phyloP scores from a whole-genome alignment of 2,329 filamentous ascomycete species.

The Fusarium sp. region DNA sequence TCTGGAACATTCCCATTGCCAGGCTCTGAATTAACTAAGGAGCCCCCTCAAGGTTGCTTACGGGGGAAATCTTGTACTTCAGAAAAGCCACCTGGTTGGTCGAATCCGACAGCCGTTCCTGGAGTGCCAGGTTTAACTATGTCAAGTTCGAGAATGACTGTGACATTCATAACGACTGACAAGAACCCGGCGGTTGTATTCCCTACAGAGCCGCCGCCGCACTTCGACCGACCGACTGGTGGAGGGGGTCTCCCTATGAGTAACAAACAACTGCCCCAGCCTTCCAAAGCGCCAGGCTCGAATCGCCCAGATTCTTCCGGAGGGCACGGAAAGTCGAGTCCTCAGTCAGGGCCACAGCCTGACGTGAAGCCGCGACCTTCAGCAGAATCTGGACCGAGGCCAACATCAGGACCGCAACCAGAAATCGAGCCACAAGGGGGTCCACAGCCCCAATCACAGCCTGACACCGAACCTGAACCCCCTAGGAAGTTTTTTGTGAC shows the following conservation, averaged over 20 bases:
- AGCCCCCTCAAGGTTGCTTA: slow-evolving; percentile 15
- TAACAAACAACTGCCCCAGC: slow-evolving; percentile 36
- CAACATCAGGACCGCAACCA: not conserved
- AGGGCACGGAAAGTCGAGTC: not conserved
- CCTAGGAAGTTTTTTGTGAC: slow-evolving; percentile 52
- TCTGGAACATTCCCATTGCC: not conserved
- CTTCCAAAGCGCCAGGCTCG: not conserved
- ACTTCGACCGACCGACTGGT: slow-evolving; percentile 47
- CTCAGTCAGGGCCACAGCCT: not conserved
- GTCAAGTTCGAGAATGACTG: slow-evolving; percentile 40
- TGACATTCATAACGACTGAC: slow-evolving; percentile 62
- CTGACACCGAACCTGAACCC: slow-evolving; percentile 1
- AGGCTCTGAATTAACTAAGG: slow-evolving; percentile 18
- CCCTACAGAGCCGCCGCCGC: slow-evolving; percentile 50
- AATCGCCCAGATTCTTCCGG: not conserved
- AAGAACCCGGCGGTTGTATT: slow-evolving; percentile 64
- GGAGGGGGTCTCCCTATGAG: slow-evolving; percentile 6
- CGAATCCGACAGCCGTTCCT: slow-evolving; percentile 1
- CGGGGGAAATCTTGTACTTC: not conserved
- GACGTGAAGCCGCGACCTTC: not conserved
- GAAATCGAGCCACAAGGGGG: not conserved
- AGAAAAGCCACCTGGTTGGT: not conserved
- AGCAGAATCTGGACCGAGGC: not conserved
- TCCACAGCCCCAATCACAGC: not conserved
- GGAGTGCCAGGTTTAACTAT: slow-evolving; percentile 16